Percentiles rank a stretch among this genome's conserved stretches.
Conservation (phyloP, 495 filamentous ascomycete genomes). For the Podospora tetraspora region DNA sequence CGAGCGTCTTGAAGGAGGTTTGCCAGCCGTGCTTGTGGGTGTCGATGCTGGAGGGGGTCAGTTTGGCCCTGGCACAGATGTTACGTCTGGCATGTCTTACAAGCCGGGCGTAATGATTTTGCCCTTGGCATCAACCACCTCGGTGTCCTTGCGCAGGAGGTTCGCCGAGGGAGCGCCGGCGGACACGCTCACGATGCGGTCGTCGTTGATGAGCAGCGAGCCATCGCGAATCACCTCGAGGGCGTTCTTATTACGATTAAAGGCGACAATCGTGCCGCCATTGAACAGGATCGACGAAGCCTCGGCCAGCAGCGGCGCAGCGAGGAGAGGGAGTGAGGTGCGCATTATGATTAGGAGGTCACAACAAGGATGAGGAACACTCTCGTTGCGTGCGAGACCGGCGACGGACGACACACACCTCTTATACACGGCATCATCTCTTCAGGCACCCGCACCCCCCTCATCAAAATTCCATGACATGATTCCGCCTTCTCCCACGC, state of each 20-base stretch:
- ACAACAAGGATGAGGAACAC: neutral
- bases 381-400: neutral
- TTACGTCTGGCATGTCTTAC: neutral
- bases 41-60: conserved; percentile 28
- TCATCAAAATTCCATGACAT: neutral
- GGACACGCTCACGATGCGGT: conserved; percentile 36
- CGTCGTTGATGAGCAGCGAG: conserved; percentile 35
- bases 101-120: conserved; percentile 47
- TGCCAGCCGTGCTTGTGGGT: conserved; percentile 53
- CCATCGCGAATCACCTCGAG: conserved; percentile 37
- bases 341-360: neutral
- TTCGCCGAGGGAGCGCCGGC: neutral
- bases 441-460: neutral
- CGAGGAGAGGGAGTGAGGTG: neutral
- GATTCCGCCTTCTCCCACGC: neutral
- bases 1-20: conserved; percentile 39
- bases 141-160: conserved; percentile 17
- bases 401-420: neutral
- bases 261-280: conserved; percentile 42
- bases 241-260: conserved; percentile 29
- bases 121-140: conserved; percentile 22
- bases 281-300: conserved; percentile 32
- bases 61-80: neutral
- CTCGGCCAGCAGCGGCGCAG: neutral
- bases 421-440: neutral